These are phyloP conservation scores for Lanmaoa pseudosensibilis DNA, from an alignment of 768 basidiomycete genomes.

Conservation along the genomic window DNA sequence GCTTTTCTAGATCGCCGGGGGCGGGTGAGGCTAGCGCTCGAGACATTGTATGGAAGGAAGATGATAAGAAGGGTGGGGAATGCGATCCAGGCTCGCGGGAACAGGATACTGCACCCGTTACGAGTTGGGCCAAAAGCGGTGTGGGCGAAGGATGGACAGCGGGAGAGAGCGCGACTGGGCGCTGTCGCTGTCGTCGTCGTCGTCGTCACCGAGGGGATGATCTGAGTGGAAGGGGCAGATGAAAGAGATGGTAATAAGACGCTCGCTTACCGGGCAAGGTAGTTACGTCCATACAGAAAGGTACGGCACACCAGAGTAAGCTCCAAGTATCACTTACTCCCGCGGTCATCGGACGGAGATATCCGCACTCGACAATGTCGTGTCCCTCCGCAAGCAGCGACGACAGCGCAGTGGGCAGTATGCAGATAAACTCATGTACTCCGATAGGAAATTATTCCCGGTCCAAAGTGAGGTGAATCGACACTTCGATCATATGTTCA, in stretches of 20 bases:
- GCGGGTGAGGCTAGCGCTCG: slow-evolving; percentile 15
- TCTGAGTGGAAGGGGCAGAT: neutral
- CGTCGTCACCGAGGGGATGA: neutral
- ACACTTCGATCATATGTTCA: too few relatives aligned
- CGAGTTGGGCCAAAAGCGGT: neutral
- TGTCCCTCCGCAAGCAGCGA: neutral
- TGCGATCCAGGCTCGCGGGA: slow-evolving; percentile 3
- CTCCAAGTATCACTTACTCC: neutral
- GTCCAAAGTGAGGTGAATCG: neutral
- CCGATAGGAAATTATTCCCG: neutral
- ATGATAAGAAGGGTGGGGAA: neutral
- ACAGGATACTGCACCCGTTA: neutral
- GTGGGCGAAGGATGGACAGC: neutral
- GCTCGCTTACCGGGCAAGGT: neutral
- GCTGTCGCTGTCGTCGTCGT: neutral
- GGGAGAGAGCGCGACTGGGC: neutral
- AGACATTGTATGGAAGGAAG: slow-evolving; percentile 15
- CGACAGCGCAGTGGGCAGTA: neutral
- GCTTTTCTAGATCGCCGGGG: slow-evolving; percentile 24
- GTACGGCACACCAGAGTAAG: neutral
- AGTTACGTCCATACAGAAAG: neutral
- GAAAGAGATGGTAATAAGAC: neutral
- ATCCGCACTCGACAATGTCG: slow-evolving; percentile 2
- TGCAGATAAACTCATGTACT: neutral
- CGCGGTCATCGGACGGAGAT: slow-evolving; percentile 19